These are phyloP conservation scores for Phytopythium kandeliae DNA, from an alignment of 352 stramenopile genomes.

Conservation along the genomic window DNA sequence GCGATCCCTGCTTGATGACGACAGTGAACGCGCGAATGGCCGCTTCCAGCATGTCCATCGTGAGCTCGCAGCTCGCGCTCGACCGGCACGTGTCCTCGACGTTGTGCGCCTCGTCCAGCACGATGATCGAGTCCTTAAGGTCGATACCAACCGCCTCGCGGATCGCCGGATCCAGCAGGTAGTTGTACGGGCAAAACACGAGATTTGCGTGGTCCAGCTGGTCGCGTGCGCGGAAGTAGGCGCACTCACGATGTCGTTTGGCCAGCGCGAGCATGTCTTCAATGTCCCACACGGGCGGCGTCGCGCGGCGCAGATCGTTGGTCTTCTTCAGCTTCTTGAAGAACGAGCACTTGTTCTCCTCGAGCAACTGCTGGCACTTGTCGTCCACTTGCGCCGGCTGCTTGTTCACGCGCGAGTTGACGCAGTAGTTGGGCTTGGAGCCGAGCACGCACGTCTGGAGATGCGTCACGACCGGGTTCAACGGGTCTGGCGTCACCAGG, in stretches of 20 bases:
- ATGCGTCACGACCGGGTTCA: conserved; percentile 24
- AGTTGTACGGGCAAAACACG: conserved; percentile 88
- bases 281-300: conserved; percentile 77
- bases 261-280: conserved; percentile 71
- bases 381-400: conserved; percentile 62
- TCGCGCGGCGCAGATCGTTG: conserved; percentile 40
- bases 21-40: conserved; percentile 59
- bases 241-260: conserved; percentile 75
- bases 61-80: conserved; percentile 73
- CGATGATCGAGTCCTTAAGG: conserved; percentile 70
- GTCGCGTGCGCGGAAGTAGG: conserved; percentile 64
- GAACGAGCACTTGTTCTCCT: conserved; percentile 49
- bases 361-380: conserved; percentile 58
- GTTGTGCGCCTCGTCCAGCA: conserved; percentile 86
- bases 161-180: conserved; percentile 76
- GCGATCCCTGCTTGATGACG: conserved; percentile 60
- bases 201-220: conserved; percentile 58
- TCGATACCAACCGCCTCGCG: conserved; percentile 59
- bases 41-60: conserved; percentile 29
- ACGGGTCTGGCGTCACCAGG: conserved; percentile 28
- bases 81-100: conserved; percentile 83
- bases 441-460: conserved; percentile 80
- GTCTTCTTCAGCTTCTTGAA: conserved; percentile 47
- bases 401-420: conserved; percentile 67
- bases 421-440: conserved; percentile 76